These are phyloP conservation scores for Hirschfeldia incana DNA, from an alignment of 345 rosid species.

Conservation along the genomic window DNA sequence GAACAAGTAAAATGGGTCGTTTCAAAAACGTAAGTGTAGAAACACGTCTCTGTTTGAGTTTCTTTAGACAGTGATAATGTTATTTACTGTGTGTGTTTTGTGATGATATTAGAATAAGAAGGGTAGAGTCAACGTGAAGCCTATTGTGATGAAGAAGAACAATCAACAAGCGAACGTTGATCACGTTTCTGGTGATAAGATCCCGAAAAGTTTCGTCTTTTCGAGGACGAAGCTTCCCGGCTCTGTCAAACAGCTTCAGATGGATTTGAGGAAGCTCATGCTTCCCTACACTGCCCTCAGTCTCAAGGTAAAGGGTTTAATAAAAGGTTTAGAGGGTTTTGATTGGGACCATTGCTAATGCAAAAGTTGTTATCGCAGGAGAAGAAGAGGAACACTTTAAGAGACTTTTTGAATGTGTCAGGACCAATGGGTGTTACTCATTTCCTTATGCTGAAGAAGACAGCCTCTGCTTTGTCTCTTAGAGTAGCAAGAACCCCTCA, in stretches of 20 bases:
- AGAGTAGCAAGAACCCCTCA: slow-evolving; percentile 95
- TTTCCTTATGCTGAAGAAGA: slow-evolving; percentile 82
- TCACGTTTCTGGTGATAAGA: slow-evolving; percentile 82
- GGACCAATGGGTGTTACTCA: slow-evolving; percentile 98
- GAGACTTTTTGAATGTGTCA: slow-evolving; percentile 84
- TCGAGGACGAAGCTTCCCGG: slow-evolving; percentile 85
- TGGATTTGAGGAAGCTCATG: slow-evolving; percentile 92
- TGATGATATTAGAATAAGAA: slow-evolving; percentile 45
- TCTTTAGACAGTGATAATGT: background rate
- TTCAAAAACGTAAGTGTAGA: slow-evolving; percentile 45
- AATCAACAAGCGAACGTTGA: slow-evolving; percentile 59
- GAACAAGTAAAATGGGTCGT: slow-evolving; percentile 44
- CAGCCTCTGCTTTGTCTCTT: slow-evolving; percentile 60
- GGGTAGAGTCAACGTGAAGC: slow-evolving; percentile 61
- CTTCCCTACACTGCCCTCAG: slow-evolving; percentile 93
- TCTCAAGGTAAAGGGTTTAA: slow-evolving; percentile 52
- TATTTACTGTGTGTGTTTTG: background rate
- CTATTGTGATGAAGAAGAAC: slow-evolving; percentile 58
- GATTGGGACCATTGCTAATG: background rate
- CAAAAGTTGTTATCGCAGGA: slow-evolving; percentile 53
- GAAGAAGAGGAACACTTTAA: slow-evolving; percentile 81
- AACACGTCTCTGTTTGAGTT: background rate
- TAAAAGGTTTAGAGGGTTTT: background rate
- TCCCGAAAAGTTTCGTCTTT: slow-evolving; percentile 88
- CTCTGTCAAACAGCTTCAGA: slow-evolving; percentile 71